A percentile compares a stretch with the other conserved stretches of the same genome.
phyloP scores from a whole-genome alignment of 306 rosid species.

The Lupinus albus region DNA sequence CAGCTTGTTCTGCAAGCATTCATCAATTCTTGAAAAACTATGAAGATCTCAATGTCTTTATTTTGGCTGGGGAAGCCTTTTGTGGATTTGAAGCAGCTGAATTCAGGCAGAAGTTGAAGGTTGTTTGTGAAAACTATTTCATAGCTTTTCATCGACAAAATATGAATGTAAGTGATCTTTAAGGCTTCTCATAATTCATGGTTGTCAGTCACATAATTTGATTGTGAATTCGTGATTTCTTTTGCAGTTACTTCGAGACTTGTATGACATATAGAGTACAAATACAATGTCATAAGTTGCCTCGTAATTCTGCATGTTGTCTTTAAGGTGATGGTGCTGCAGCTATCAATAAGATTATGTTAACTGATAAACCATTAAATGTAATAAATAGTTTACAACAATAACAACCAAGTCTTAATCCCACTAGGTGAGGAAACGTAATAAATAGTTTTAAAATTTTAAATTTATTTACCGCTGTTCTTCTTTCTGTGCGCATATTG shows the following conservation, averaged over 20 bases:
- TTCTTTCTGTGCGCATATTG: slow-evolving; percentile 22
- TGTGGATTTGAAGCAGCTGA: slow-evolving; percentile 97
- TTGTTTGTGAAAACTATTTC: slow-evolving; percentile 92
- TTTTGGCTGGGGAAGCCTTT: slow-evolving; percentile 96
- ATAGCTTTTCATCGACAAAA: slow-evolving; percentile 89
- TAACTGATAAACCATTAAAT: slow-evolving; percentile 15
- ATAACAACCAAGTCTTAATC: too few species aligned
- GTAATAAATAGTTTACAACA: slow-evolving; percentile 3
- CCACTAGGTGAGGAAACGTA: too few species aligned
- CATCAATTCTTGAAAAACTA: slow-evolving; percentile 95
- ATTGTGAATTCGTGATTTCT: slow-evolving; percentile 33
- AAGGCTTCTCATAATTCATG: slow-evolving; percentile 34
- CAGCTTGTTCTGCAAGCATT: slow-evolving; percentile 83
- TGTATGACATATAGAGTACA: slow-evolving; percentile 30
- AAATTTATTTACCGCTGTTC: neutral
- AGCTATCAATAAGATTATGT: slow-evolving; percentile 27
- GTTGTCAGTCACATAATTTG: slow-evolving; percentile 33
- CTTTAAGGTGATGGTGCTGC: slow-evolving; percentile 13
- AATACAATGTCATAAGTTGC: slow-evolving; percentile 21
- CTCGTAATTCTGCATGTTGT: slow-evolving; percentile 27
- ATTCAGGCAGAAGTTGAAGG: slow-evolving; percentile 92
- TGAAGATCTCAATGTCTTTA: slow-evolving; percentile 86
- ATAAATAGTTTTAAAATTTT: neutral
- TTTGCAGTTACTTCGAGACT: slow-evolving; percentile 25
- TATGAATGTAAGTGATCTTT: slow-evolving; percentile 76